Base-by-base conservation (phyloP, 78 protist species). In the Dictyostelium capitatum region DNA sequence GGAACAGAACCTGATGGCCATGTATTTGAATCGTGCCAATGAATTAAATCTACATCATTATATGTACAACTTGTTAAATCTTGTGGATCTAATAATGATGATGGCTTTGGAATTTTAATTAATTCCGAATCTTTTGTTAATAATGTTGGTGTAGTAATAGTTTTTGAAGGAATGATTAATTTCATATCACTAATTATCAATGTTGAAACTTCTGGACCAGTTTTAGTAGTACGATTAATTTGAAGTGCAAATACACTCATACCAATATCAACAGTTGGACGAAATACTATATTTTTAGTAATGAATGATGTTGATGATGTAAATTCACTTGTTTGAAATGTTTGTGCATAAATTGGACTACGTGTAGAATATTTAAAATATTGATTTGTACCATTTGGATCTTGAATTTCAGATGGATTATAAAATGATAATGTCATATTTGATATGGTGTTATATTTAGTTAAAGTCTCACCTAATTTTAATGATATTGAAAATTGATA, bases 1-100 rank as follows among this genome's bases (percentile, higher is more conserved):
- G 95, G 95, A 1, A 92, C 82, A 3, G 32, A 37, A 75, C 95
- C 95, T 28, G 57, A 64, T n/a, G 56, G n/a, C 96, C 96, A 92
- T n/a, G 90, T 92, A 0, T 84, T 9, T 4, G 84, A 73, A 41
- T 84, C 53, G n/a, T 92, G 96, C 96, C 96, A 92, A 15, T 84
- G 89, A 28, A 67, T 37, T 3, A 92, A 48, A 48, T 48, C 85
- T 1, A n/a, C 48, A 12, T 54, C 51, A 0, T n/a, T 46, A 37
- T 92, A 89, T 17, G 96, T 84, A 74, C 96, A 92, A 7, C 59
- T 65, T 4, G 80, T 14, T 19, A 25, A 20, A 50, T 51, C 67
- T 47, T 89, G 85, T 20, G 85, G 79, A 28, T 59, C 75, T 10
- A 79, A 23, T 8, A 53, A 4, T 2, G 69, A 3, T 0, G 84